These are phyloP conservation scores for Metschnikowia continentalis DNA, from an alignment of 805 yeast species.

Conservation along the genomic window DNA sequence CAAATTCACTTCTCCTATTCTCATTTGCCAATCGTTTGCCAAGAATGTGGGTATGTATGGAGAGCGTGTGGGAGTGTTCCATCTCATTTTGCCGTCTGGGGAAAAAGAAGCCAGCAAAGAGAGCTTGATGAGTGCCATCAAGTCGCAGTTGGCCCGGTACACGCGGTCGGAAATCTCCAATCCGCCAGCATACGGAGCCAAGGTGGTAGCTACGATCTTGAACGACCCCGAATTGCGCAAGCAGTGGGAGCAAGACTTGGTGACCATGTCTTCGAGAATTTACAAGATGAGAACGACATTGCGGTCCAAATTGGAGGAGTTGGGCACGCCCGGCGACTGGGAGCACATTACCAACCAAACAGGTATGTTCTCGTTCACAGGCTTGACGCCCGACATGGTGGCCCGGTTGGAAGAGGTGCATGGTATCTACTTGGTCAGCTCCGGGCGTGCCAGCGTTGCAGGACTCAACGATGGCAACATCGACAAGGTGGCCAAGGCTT, in stretches of 20 bases:
- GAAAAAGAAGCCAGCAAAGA: constrained; percentile 8
- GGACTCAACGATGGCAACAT: constrained; percentile 83
- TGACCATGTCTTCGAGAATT: constrained; percentile 85
- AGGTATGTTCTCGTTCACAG: constrained; percentile 97
- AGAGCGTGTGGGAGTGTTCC: constrained; percentile 94
- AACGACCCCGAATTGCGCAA: constrained; percentile 58
- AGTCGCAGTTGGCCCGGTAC: constrained; percentile 70
- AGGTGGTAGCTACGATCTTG: constrained; percentile 75
- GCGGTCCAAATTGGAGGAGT: constrained; percentile 52
- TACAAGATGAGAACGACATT: constrained; percentile 69
- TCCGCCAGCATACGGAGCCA: constrained; percentile 95
- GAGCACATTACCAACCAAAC: constrained; percentile 84
- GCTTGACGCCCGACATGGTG: constrained; percentile 73
- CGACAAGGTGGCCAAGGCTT: constrained; percentile 70
- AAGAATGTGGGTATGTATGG: constrained; percentile 97
- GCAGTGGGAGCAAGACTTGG: constrained; percentile 82
- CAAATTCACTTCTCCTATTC: constrained; percentile 43
- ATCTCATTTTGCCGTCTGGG: constrained; percentile 50
- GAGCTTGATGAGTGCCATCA: constrained; percentile 29
- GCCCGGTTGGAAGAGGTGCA: constrained; percentile 69
- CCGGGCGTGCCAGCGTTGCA: constrained; percentile 92
- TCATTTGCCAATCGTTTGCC: constrained; percentile 93
- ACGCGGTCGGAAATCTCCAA: constrained; percentile 85
- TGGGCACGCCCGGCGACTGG: constrained; percentile 87
- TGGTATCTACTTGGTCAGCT: constrained; percentile 73